A percentile compares a stretch with the other conserved stretches of the same genome.
These are phyloP conservation scores for Cymbidium sinense DNA, from an alignment of 106 monocot genomes.

Conservation along the genomic window DNA sequence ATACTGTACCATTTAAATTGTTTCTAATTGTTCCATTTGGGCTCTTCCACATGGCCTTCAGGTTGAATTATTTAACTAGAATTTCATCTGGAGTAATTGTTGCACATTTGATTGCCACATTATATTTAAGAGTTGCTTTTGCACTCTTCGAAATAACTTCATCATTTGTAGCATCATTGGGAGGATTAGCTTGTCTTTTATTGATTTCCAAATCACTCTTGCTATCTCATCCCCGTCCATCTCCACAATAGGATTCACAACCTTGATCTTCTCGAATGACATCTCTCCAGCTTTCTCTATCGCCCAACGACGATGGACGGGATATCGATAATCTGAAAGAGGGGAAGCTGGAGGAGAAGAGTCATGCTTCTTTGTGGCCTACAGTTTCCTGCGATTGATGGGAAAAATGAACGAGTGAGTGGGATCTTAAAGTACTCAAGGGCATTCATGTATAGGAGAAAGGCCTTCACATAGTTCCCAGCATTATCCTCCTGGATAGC, in stretches of 20 bases:
- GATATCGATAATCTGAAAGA: not conserved
- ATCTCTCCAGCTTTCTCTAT: too few species aligned
- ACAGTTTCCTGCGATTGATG: too few species aligned
- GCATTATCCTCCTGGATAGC: slow-evolving; percentile 77
- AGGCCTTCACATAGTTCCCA: slow-evolving; percentile 79
- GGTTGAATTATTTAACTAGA: too few species aligned
- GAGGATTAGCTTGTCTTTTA: slow-evolving; percentile 95
- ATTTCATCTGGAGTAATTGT: too few species aligned
- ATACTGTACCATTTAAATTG: slow-evolving; percentile 87
- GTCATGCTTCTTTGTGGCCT: too few species aligned
- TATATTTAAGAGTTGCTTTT: slow-evolving; percentile 88
- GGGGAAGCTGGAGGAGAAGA: not conserved
- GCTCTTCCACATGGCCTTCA: too few species aligned
- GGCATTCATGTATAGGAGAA: slow-evolving; percentile 83
- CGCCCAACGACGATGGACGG: not conserved
- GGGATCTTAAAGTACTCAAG: slow-evolving; percentile 73
- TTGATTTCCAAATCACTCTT: slow-evolving; percentile 83
- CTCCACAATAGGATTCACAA: too few species aligned
- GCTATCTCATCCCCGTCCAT: slow-evolving; percentile 76
- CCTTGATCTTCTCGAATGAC: too few species aligned
- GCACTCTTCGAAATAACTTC: slow-evolving; percentile 89
- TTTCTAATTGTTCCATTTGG: too few species aligned
- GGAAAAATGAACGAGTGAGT: too few species aligned
- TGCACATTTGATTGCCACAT: too few species aligned
- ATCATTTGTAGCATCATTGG: slow-evolving; percentile 95